Base-by-base conservation (phyloP, 805 yeast species). In the Kuraishia cidri region DNA sequence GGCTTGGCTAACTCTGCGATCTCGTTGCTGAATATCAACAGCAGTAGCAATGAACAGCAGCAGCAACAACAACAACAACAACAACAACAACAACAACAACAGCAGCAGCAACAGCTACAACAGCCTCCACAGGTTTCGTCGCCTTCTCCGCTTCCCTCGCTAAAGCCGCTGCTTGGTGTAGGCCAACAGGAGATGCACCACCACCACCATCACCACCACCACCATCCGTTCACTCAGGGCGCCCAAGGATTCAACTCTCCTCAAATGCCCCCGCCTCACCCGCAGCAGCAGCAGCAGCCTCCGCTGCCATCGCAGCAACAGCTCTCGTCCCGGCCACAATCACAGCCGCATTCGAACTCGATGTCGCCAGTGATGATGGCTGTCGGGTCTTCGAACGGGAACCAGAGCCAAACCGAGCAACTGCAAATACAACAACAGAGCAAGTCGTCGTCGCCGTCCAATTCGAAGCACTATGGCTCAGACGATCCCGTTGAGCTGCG, bases 401-500 rank as follows among this genome's bases (percentile, higher is more conserved):
- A n/a, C n/a, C n/a, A n/a, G n/a, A n/a, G n/a, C n/a, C n/a, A n/a
- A n/a, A n/a, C n/a, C n/a, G n/a, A n/a, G n/a, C n/a, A n/a, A n/a
- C n/a, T n/a, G n/a, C n/a, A n/a, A n/a, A n/a, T n/a, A n/a, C n/a
- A n/a, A n/a, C n/a, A n/a, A n/a, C n/a, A n/a, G n/a, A n/a, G 10
- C 23, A 20, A 20, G 9, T 20, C 23, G 23, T 20, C 23, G 23
- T 20, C 23, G 23, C 7, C 9, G 23, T 20, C 23, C 9, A 7
- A 7, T 7, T 20, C 23, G 23, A 7, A 10, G 9, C 7, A 20
- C 23, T 14, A 9, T 9, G 12, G 21, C 9, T 22, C 32, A 3
- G 42, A 41, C 27, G 44, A 41, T 20, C 34, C 35, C 8, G 33
- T 29, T 19, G 61, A 55, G 33, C 58, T 88, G 40, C 73, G 75